Base-by-base conservation (phyloP, 192 early-diverging fungal genomes). In the Coemansia sp. region DNA sequence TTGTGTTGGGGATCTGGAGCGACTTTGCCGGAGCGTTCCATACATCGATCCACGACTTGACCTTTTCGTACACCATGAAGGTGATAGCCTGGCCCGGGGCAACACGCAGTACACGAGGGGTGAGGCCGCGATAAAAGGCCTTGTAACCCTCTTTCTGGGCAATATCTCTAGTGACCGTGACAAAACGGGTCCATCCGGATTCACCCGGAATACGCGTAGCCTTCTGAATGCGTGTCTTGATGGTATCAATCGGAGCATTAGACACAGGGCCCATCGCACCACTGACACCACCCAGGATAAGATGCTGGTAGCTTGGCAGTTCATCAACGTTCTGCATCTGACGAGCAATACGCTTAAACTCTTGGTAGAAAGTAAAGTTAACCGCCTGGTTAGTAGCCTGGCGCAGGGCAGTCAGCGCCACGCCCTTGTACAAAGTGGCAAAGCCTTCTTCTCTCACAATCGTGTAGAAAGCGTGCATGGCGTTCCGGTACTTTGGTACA, bases 351-450 rank as follows among this genome's bases (percentile, higher is more conserved):
- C 81, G 83, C 75, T 95, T 96, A 63, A 98, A 80, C 65, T 89
- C 89, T 42, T 93, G 90, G 78, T 96, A 98, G 18, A 89, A 90
- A 1, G 95, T 96, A 69, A 98, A 98, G 82, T 98, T 98, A 64
- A 89, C 95, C 40, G 94, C 95, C 68, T 98, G 95, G 82, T 98
- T 98, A 49, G 90, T 95, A 72, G 88, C 84, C 80, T 98, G 93
- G 46, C 95, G 86, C 17, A 94, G 76, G 18, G 92, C 93, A 2
- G 95, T 98, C 46, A 98, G 77, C 10, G 85, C 82, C 3, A 98
- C 91, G 50, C 95, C 95, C 77, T 94, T 93, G 79, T 96, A 98
- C 15, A 98, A 71, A 22, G 92, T 88, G 54, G 58, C 64, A 34
- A 84, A 39, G 11, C 95, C 95, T 55, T 98, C 95, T 58, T 95